Conservation (phyloP, 2,329 filamentous ascomycete genomes). For the Epichloe uncinata region DNA sequence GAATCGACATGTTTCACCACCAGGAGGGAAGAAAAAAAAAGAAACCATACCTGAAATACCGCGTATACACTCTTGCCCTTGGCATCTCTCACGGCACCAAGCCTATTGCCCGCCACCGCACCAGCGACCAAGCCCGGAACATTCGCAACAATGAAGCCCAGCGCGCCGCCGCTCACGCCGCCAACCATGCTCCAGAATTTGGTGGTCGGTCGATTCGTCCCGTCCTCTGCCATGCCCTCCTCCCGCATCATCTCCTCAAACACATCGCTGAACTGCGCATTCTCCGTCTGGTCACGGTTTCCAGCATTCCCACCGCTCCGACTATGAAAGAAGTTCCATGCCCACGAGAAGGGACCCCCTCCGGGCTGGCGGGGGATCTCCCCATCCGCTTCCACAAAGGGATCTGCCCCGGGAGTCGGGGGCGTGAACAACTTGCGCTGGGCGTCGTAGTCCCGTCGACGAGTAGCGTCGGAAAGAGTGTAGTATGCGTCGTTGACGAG, state of each 20-base stretch:
- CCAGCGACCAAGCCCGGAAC: constrained; percentile 80
- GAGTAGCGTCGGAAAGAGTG: constrained; percentile 65
- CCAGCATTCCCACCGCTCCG: constrained; percentile 16
- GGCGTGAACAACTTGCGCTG: constrained; percentile 30
- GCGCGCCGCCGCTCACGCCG: constrained; percentile 70
- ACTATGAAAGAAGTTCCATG: constrained; percentile 47
- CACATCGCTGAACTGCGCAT: constrained; percentile 75
- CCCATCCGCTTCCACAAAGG: constrained; percentile 33
- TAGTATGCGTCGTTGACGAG: constrained; percentile 90
- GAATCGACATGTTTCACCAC: neutral
- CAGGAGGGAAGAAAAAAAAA: neutral
- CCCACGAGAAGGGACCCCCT: constrained; percentile 59
- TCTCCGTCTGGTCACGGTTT: constrained; percentile 41
- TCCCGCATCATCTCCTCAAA: constrained; percentile 87
- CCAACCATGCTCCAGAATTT: constrained; percentile 83
- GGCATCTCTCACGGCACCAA: constrained; percentile 81
- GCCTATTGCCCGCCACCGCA: constrained; percentile 78
- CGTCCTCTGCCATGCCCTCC: constrained; percentile 65
- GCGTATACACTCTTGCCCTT: constrained; percentile 91
- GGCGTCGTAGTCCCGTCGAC: constrained; percentile 74
- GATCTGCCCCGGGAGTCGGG: constrained; percentile 18
- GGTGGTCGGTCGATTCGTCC: constrained; percentile 44
- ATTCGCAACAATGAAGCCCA: constrained; percentile 93
- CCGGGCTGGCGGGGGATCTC: constrained; percentile 29
- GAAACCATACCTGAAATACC: constrained; percentile 51